Evolutionary conservation across 257 asterid genomes (phyloP), one percentile per base, ranked within the genome.

Genomic region (Jaltomata sinuosa): DNA sequence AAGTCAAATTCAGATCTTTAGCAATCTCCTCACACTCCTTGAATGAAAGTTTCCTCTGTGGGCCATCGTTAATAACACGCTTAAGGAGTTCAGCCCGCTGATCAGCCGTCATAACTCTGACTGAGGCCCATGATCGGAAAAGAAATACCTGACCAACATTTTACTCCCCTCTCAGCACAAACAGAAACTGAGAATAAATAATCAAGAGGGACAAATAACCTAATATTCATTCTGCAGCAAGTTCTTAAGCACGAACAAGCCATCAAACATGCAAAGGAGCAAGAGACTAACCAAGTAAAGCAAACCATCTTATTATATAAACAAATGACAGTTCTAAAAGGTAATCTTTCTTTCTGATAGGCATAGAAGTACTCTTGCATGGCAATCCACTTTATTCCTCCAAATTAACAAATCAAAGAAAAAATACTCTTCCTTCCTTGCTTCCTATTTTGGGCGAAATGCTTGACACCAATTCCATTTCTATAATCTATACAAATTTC

Each of bases 1-100:
- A 79, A 83, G 98, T 92, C 93, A 96, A 89, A 92, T 92, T 89
- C 79, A 96, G 95, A 87, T 93, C 97, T 85, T 89, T 89, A 42
- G 99, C 96, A 89, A 96, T 94, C 91, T 88, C 86, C 88, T 83
- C 90, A 84, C 99, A 96, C 84, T 93, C 97, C 65, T 62, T 85
- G 74, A 87, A 91, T 79, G 98, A 91, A 83, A 96, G 97, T 87
- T 90, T 94, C 87, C 87, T 91, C 76, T 88, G 88, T 53, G 91
- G 87, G 49, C 91, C 94, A 83, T 91, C 91, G 69, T 86, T 85
- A 67, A 87, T 85, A 79, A 94, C 82, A 59, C 92, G 91, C 87
- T 91, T 90, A 74, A 92, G 91, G 85, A 96, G 95, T 89, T 91
- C 91, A 80, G 86, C 93, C 84, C 97, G 93, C 91, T 94, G 95